A percentile compares a stretch with the other conserved stretches of the same genome.
Conservation (phyloP, 2,329 filamentous ascomycete genomes). For the Botryotinia narcissicola region DNA sequence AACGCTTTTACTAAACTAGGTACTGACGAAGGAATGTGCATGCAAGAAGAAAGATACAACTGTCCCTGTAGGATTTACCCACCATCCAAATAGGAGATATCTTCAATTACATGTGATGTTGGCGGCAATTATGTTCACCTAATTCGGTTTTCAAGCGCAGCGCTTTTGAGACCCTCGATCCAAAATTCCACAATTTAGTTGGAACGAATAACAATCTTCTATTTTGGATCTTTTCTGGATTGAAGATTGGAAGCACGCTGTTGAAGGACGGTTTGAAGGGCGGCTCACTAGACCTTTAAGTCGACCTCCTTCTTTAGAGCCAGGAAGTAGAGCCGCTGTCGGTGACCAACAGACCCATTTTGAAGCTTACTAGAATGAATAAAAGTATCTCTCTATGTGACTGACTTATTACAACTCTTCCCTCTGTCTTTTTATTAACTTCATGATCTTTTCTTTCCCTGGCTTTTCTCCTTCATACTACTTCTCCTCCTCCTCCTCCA, state of each 20-base stretch:
- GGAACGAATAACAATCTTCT: not conserved
- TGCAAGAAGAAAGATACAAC: not conserved
- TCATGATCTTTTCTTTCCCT: not conserved
- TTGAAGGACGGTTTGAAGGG: not conserved
- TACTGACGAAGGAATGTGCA: constrained; percentile 7
- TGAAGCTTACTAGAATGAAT: not conserved
- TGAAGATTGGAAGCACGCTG: not conserved
- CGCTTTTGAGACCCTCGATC: not conserved
- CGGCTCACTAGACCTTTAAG: not conserved
- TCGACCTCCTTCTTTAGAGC: not conserved
- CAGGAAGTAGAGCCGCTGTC: constrained; percentile 9
- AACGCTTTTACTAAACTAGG: not conserved
- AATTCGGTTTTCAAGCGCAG: constrained; percentile 14
- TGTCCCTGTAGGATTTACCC: constrained; percentile 14
- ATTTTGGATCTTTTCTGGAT: not conserved
- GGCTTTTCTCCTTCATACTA: not conserved
- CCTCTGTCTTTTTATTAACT: not conserved
- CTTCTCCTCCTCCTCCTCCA: not conserved
- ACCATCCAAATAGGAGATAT: constrained; percentile 1
- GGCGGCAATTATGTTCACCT: constrained; percentile 14
- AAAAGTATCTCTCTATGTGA: not conserved
- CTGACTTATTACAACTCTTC: not conserved
- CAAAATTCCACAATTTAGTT: not conserved
- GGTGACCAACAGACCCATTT: constrained; percentile 8
- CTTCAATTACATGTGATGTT: constrained; percentile 5